phyloP scores from a whole-genome alignment of 2,329 filamentous ascomycete genomes.

The Colletotrichum falcatum region DNA sequence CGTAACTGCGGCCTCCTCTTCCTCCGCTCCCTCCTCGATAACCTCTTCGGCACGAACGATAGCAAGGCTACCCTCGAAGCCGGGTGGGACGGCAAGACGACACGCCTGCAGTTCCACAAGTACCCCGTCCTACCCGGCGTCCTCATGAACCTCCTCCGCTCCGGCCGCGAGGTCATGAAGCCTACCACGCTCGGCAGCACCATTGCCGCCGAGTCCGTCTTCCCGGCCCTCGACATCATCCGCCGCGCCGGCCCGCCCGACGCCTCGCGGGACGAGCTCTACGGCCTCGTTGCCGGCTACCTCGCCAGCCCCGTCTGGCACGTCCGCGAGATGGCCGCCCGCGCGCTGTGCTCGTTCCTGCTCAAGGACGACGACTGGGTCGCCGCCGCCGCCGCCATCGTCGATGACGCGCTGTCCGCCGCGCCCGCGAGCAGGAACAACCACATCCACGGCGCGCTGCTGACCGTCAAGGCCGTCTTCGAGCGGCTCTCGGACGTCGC shows the following conservation, averaged over 20 bases:
- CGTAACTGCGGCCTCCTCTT: conserved; percentile 93
- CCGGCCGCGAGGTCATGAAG: conserved; percentile 60
- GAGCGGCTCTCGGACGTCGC: conserved; percentile 60
- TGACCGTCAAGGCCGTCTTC: conserved; percentile 68
- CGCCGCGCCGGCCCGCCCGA: conserved; percentile 77
- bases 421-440: conserved; percentile 57
- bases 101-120: conserved; percentile 76
- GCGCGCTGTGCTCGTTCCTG: conserved; percentile 75
- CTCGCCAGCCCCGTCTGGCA: conserved; percentile 81
- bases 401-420: conserved; percentile 48
- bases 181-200: conserved; percentile 47
- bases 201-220: conserved; percentile 75
- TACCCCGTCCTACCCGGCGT: conserved; percentile 75
- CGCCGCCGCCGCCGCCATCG: conserved; percentile 52
- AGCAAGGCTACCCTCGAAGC: conserved; percentile 72
- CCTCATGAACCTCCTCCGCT: conserved; percentile 71
- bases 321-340: conserved; percentile 82
- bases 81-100: conserved; percentile 73
- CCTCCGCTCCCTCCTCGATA: conserved; percentile 85
- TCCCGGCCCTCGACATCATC: conserved; percentile 85
- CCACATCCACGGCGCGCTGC: conserved; percentile 67
- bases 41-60: conserved; percentile 80
- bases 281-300: conserved; percentile 69
- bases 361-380: conserved; percentile 64
- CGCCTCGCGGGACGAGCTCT: conserved; percentile 65